Base-by-base conservation (phyloP, 23 red algal species). In the Gracilaria caudata region DNA sequence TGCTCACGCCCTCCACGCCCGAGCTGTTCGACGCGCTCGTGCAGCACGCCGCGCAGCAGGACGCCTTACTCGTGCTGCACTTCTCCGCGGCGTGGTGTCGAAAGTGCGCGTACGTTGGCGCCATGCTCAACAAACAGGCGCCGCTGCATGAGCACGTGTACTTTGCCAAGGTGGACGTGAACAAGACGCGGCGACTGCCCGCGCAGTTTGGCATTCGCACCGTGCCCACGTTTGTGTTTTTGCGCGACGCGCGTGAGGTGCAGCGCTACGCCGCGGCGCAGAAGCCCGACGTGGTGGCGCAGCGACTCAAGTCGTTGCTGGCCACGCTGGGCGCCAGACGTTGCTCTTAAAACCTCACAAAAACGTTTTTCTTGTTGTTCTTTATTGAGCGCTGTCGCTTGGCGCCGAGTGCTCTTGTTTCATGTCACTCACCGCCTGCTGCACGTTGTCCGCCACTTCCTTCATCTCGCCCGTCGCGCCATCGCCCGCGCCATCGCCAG, bases 181-280 rank as follows among this genome's bases (percentile, higher is more conserved):
- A 91, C 76, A 61, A 54, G 14, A 61, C 75, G 4, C 5, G 17
- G 21, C 75, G 87, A 16, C 53, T 91, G 44, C 87, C 87, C 7
- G 40, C 34, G 57, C 59, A 91, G 65, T 91, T 91, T 36, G 38
- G 29, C 61, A 74, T 91, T 24, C 44, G 64, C 41, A 74, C 25
- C 37, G 79, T 91, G 87, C 87, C 87, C 24, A 91, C 87, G 10
- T 91, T 91, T 53, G 78, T 91, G 51, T 82, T 91, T 36, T 30
- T 91, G 24, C 24, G 9, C 7, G 38, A 41, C 24, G 63, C 20
- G 25, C 49, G 35, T 37, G 49, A n/a, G 23, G 65, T 91, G 25
- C 64, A 64, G 17, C 65, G 60, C 26, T 53, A 75, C 25, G 49
- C 76, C 2, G 87, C 47, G 33, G 87, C 74, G 33, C 51, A 57